Conservation (phyloP, 352 stramenopile genomes). For the Pythium insidiosum region DNA sequence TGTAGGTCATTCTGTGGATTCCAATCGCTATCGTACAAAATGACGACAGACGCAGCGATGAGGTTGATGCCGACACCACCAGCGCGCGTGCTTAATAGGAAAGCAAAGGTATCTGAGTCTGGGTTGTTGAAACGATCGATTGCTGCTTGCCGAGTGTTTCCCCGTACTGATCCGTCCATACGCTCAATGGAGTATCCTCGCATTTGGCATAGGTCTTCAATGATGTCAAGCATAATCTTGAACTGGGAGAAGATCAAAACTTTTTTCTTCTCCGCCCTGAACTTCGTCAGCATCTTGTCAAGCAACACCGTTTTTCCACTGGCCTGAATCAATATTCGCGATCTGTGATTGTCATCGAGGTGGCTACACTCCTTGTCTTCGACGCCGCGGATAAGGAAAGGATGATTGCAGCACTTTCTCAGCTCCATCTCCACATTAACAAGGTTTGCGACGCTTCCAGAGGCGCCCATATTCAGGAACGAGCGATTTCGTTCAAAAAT, state of each 20-base stretch:
- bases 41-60: constrained; percentile 82
- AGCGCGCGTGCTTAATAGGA: constrained; percentile 93
- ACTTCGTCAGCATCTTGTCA: constrained; percentile 98
- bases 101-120: constrained; percentile 94
- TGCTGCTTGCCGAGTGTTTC: constrained; percentile 95
- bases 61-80: constrained; percentile 98
- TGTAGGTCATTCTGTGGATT: constrained; percentile 99
- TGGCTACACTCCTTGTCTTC: constrained; percentile 95
- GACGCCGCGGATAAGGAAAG: constrained; percentile 97
- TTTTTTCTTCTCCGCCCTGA: constrained; percentile 95
- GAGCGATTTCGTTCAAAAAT: constrained; percentile 98
- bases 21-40: constrained; percentile 95
- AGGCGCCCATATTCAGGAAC: constrained; percentile 82
- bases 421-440: constrained; percentile 99
- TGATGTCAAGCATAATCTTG: constrained; percentile 98
- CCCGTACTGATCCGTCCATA: constrained; percentile 94
- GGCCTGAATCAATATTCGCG: constrained; percentile 73
- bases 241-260: constrained; percentile 99
- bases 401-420: constrained; percentile 99
- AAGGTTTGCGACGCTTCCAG: constrained; percentile 92
- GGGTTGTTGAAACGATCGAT: constrained; percentile 98
- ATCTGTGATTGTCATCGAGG: constrained; percentile 58
- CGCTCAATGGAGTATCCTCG: constrained; percentile 88
- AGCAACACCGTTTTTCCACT: constrained; percentile 98
- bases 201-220: constrained; percentile 85